Base-by-base conservation (phyloP, 768 basidiomycete species). In the Pulveroboletus sp. region DNA sequence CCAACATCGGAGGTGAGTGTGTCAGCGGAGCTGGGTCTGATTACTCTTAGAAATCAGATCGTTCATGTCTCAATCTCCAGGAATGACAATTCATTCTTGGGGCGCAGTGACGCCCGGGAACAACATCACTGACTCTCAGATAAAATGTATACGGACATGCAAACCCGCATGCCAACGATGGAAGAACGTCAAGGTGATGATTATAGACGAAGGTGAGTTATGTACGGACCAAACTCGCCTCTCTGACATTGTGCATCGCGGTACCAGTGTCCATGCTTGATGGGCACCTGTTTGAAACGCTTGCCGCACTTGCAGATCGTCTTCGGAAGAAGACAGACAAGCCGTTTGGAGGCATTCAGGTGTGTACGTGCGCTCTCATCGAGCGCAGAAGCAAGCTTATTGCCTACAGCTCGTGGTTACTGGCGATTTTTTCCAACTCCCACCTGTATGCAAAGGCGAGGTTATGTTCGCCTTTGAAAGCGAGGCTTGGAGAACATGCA, bases 341-440 rank as follows among this genome's bases (percentile, higher is more conserved):
- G 30, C 82, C 84, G 0, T 86, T 85, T 50, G 85, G 84, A 17
- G 83, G 83, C 3, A 82, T 87, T 8, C 85, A 86, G 69, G 80
- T 78, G 37, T 11, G 53, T 52, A 9, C 44, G 38, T 50, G 32
- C 42, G 18, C 14, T 10, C 37, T 33, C 0, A 31, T 45, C 10
- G 9, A n/a, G 9, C 4, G 8, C 31, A 2, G 12, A 37, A 6
- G 26, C 7, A 27, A 15, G 6, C 36, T 43, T 28, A 52, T 18
- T 8, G 7, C 39, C 12, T 2, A 6, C 52, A 79, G 73, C 70
- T 80, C 51, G 72, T 81, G 38, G 63, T 80, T 10, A 78, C 78
- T 1, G 80, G 80, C 1, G 80, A 82, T 54, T 82, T 81, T 57
- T 82, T 80, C 60, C 79, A 82, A 56, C 70, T 82, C 0, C 80